A percentile compares a stretch with the other conserved stretches of the same genome.
Conservation (phyloP, 352 stramenopile genomes). For the Hyaloperonospora brassicae region DNA sequence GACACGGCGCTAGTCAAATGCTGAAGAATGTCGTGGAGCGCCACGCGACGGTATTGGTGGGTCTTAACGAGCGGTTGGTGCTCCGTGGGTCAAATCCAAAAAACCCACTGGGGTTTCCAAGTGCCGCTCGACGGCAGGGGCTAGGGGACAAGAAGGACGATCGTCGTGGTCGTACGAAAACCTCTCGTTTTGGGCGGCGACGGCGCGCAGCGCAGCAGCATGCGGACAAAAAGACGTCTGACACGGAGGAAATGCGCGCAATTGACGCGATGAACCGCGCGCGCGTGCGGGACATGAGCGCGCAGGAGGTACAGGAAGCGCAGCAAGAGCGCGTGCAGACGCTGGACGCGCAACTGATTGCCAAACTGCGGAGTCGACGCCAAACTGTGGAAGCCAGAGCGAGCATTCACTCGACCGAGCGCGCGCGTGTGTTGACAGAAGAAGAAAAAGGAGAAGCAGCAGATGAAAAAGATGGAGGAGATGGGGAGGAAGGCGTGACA, state of each 20-base stretch:
- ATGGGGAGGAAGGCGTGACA: too few species aligned
- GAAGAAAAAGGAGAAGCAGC: too few species aligned
- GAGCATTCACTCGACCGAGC: too few species aligned
- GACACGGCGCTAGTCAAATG: conserved; percentile 27
- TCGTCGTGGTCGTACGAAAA: too few species aligned
- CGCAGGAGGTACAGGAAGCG: too few species aligned
- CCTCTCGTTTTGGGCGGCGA: conserved; percentile 49
- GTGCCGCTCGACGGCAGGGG: conserved; percentile 26
- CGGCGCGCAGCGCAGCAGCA: conserved; percentile 17
- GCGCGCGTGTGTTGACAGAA: too few species aligned
- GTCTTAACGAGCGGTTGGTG: not conserved
- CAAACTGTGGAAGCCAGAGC: too few species aligned
- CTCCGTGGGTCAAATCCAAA: not conserved
- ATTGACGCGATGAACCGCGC: conserved; percentile 56
- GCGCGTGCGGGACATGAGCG: conserved; percentile 52
- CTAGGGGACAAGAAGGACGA: conserved; percentile 3
- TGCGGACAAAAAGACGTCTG: conserved; percentile 4
- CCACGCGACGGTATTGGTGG: conserved; percentile 30
- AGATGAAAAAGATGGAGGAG: too few species aligned
- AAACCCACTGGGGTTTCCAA: conserved; percentile 54
- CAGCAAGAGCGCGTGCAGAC: too few species aligned
- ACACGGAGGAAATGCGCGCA: conserved; percentile 33
- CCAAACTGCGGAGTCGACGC: too few species aligned
- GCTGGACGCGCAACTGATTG: too few species aligned
- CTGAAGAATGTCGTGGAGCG: conserved; percentile 59